Base-by-base conservation (phyloP, 179 eudicot genomes). In the Camellia oleifera region DNA sequence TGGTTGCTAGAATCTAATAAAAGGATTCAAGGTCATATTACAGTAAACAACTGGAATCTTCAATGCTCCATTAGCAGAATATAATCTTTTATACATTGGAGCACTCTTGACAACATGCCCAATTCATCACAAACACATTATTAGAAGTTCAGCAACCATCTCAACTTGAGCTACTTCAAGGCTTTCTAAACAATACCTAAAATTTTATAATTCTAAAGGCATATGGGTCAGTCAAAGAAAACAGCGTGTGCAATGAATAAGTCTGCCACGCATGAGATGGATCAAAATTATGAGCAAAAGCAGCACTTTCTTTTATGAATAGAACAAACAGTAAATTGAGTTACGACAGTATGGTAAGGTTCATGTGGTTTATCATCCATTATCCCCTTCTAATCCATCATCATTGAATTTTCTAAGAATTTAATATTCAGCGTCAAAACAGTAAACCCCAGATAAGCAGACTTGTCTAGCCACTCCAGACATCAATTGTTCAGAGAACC, bases 141-240 rank as follows among this genome's bases (percentile, higher is more conserved):
- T 17, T 45, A 73, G 18, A 56, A 74, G 26, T 15, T 54, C 20
- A 74, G 65, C 61, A 74, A 40, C 77, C 77, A 74, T 74, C 77
- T 15, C 50, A n/a, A 32, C n/a, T 57, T 57, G 20, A 60, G 7
- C 7, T 57, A 74, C 15, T 17, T 57, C 26, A 74, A 42, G 77
- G 52, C n/a, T 74, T 74, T 42, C n/a, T 6, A 40, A 57, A 40
- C 66, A 10, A 74, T 57, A 50, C 9, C 8, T 42, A 53, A 32
- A 42, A 57, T 40, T 44, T 57, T 9, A 14, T 8, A 40, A 56
- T 57, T 26, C 5, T n/a, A n/a, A 11, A 8, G 32, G 15, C 52
- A 10, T 10, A 11, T 56, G 60, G 60, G 60, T 56, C 3, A 12
- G 60, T 9, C 60, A 56, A 56, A 56, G 14, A 11, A 13, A 2